A percentile compares a stretch with the other conserved stretches of the same genome.
Evolutionary conservation across 139 green algal species (phyloP).

Genomic region (Ettlia oleoabundans): DNA sequence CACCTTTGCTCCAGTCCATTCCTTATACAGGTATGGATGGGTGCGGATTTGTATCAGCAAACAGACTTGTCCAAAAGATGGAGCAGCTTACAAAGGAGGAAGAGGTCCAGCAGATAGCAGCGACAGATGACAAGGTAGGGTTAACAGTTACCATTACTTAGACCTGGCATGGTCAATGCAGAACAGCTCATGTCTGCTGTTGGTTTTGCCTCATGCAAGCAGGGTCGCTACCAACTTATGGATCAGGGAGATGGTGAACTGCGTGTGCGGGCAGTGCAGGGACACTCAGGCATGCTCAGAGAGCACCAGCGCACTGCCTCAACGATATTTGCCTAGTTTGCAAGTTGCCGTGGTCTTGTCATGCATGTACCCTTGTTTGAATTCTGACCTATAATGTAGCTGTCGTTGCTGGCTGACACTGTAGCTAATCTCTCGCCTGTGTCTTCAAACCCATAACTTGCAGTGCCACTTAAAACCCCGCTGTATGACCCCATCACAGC

Average conservation of each 20-base stretch:
- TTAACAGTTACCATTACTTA: neutral
- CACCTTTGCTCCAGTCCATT: too few species aligned
- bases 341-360: too few species aligned
- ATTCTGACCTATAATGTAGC: neutral
- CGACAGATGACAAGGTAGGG: conserved; percentile 7
- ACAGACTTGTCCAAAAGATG: neutral
- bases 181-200: neutral
- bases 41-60: conserved; percentile 20
- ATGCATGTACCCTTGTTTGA: too few species aligned
- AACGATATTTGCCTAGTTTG: too few species aligned
- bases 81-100: neutral
- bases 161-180: neutral
- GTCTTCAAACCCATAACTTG: neutral
- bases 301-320: too few species aligned
- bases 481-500: conserved; percentile 23
- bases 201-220: neutral
- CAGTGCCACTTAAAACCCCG: conserved; percentile 14
- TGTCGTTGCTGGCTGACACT: neutral
- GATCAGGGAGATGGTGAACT: neutral
- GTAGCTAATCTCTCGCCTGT: neutral
- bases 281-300: neutral
- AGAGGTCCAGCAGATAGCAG: neutral
- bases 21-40: conserved; percentile 3
- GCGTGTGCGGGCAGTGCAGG: conserved; percentile 23
- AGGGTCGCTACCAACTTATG: conserved; percentile 11